phyloP scores from a whole-genome alignment of 1,284 basidiomycete species.

The Prillingera fragicola region DNA sequence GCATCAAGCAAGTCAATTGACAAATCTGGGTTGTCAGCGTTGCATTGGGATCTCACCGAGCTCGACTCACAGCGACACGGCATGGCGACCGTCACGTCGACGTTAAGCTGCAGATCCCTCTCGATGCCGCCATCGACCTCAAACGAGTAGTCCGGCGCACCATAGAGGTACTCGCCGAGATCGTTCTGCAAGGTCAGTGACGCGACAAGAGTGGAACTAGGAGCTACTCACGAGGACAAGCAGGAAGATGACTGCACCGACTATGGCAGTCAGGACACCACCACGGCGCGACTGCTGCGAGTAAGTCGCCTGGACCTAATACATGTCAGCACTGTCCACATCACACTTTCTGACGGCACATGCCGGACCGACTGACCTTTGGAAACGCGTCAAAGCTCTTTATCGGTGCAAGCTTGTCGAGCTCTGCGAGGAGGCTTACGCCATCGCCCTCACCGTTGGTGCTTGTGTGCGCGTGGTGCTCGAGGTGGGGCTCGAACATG shows the following conservation, averaged over 20 bases:
- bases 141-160: conserved; percentile 82
- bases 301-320: conserved; percentile 70
- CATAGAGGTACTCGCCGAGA: conserved; percentile 82
- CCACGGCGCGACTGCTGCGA: conserved; percentile 76
- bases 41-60: background rate
- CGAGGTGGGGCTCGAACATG: conserved; percentile 9
- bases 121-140: conserved; percentile 63
- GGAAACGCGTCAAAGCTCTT: conserved; percentile 64
- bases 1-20: conserved; percentile 87
- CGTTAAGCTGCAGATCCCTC: conserved; percentile 71
- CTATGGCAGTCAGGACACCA: conserved; percentile 79
- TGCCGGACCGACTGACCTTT: conserved; percentile 51
- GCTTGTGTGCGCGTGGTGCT: background rate
- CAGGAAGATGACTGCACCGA: conserved; percentile 59
- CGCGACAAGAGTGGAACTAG: background rate
- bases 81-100: conserved; percentile 86
- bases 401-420: conserved; percentile 47
- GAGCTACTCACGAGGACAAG: conserved; percentile 38
- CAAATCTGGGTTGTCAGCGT: conserved; percentile 55
- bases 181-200: conserved; percentile 60
- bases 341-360: too few relatives aligned
- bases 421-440: conserved; percentile 41
- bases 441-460: background rate
- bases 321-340: background rate
- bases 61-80: conserved; percentile 74